Base-by-base conservation (phyloP, 2,329 filamentous ascomycete species). In the Colletotrichum liriopes region DNA sequence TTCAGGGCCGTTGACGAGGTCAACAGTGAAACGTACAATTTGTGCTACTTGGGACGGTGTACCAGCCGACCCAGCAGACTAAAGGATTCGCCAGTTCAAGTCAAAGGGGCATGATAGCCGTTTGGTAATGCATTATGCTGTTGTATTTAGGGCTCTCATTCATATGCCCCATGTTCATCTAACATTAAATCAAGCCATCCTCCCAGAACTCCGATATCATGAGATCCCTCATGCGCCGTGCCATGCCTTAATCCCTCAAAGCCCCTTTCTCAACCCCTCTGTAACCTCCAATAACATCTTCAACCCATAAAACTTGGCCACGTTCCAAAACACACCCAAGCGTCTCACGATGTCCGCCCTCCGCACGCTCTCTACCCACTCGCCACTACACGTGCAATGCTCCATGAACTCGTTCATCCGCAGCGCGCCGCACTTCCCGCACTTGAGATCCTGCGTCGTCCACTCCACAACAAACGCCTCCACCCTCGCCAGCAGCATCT, bases 361-460 rank as follows among this genome's bases (percentile, higher is more conserved):
- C 76, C 92, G 89, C 72, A 95, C 86, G 26, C 91, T 94, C 75
- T 90, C 90, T 23, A 87, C 88, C 96, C 96, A 99, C 71, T 89
- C 89, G 4, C 96, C 96, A 73, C 94, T 94, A 85, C 96, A 99
- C 14, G 92, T 93, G 82, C 97, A 99, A 82, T 98, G 95, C 81
- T 98, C 96, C 91, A 96, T 95, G 77, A 98, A 97, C 78, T 98
- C 96, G 80, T 98, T 98, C 51, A 94, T 87, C 79, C 94, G 86
- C 49, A 98, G 82, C 76, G 94, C 94, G 41, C 88, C 90, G 80
- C 91, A 93, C 71, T 88, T 87, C 39, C 78, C 80, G 76, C 96
- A 99, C 82, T 94, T 94, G 70, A 98, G 83, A 81, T 99, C 96
- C 84, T 98, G 96, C 43, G 92, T 94, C 74, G 91, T 88, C 95